Conservation (phyloP, 345 rosid species). For the Durio zibethinus region DNA sequence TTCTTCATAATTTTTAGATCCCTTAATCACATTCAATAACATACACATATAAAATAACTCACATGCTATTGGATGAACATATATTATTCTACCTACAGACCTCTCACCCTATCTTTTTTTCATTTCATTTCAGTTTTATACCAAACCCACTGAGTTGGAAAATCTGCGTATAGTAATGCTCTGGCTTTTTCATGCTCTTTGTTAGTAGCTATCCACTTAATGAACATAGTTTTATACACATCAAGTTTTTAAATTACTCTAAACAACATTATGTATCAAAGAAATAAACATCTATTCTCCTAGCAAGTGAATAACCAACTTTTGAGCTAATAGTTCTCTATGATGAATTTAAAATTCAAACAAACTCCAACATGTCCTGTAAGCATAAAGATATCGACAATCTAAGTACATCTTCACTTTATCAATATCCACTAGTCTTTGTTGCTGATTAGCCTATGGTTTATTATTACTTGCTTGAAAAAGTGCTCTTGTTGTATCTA, state of each 20-base stretch:
- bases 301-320: neutral
- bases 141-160: neutral
- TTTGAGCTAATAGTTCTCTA: neutral
- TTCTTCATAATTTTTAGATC: neutral
- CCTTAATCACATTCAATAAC: neutral
- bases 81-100: neutral
- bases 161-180: neutral
- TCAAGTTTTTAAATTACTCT: neutral
- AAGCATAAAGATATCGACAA: neutral
- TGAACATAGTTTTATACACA: neutral
- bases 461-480: no score
- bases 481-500: no score
- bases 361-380: neutral
- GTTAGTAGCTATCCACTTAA: neutral
- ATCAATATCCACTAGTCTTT: neutral
- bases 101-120: neutral
- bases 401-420: neutral
- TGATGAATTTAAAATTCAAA: neutral
- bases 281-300: neutral
- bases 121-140: neutral
- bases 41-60: neutral
- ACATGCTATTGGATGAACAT: neutral
- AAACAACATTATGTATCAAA: neutral
- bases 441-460: no score
- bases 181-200: neutral